phyloP scores from a whole-genome alignment of 805 yeast species.

The Sungouiozyma intestinalis region DNA sequence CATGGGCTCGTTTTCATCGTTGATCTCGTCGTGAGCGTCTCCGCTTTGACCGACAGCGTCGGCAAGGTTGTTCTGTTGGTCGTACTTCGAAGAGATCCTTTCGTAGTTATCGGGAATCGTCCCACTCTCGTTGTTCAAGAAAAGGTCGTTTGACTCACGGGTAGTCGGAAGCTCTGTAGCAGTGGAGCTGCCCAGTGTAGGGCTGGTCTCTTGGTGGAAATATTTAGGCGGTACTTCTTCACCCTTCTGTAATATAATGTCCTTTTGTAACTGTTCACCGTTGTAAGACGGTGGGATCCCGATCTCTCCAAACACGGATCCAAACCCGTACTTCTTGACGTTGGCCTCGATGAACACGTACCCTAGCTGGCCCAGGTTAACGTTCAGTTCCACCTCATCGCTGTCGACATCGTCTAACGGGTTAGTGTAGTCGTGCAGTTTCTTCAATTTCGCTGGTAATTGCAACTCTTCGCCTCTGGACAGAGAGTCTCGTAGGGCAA shows the following conservation, averaged over 20 bases:
- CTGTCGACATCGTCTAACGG: constrained; percentile 14
- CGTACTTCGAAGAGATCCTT: constrained; percentile 27
- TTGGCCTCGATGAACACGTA: constrained; percentile 75
- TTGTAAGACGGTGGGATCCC: constrained; percentile 37
- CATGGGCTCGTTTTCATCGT: background rate
- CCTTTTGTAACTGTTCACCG: constrained; percentile 33
- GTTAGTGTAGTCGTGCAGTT: constrained; percentile 15
- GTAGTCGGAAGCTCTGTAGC: background rate
- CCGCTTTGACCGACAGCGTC: background rate
- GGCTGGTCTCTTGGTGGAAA: constrained; percentile 45
- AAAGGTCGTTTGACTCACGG: too few species aligned
- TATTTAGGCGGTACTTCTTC: constrained; percentile 65
- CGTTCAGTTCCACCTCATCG: constrained; percentile 37
- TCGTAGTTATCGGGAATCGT: constrained; percentile 18
- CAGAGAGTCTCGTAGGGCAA: constrained; percentile 18
- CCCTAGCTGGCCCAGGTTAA: constrained; percentile 69
- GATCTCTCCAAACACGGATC: constrained; percentile 31
- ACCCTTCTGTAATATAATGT: constrained; percentile 56
- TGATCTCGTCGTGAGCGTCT: background rate
- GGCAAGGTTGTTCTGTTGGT: constrained; percentile 21
- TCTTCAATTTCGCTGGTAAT: constrained; percentile 16
- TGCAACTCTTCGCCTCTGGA: constrained; percentile 17
- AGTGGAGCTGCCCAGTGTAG: constrained; percentile 3
- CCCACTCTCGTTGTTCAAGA: too few species aligned
- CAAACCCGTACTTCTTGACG: constrained; percentile 80